Evolutionary conservation across 768 basidiomycete species (phyloP).

Genomic region (Termitomyces sp.): DNA sequence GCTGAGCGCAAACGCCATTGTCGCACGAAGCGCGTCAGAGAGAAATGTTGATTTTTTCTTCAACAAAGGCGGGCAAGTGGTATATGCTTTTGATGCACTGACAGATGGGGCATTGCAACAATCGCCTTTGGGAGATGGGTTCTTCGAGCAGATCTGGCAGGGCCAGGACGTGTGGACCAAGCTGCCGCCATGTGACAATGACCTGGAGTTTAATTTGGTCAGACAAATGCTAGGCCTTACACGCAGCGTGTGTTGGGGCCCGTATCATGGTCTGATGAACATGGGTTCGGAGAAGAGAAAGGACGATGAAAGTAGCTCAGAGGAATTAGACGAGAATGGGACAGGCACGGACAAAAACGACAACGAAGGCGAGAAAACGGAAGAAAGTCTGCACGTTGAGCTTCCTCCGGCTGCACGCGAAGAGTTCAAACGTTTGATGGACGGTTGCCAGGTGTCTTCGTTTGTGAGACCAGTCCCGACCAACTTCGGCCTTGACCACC

Average conservation of each 20-base stretch:
- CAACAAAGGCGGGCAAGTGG: constrained; percentile 19
- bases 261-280: not conserved
- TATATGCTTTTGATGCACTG: constrained; percentile 23
- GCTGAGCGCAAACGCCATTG: not conserved
- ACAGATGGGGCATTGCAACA: constrained; percentile 19
- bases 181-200: constrained; percentile 18
- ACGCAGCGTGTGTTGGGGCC: constrained; percentile 14
- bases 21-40: not conserved
- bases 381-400: not conserved
- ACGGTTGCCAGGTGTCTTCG: not conserved
- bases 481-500: not conserved
- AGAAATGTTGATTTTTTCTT: constrained; percentile 12
- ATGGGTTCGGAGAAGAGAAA: not conserved
- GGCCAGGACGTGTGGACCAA: constrained; percentile 14
- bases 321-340: not conserved
- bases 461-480: not conserved
- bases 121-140: constrained; percentile 19
- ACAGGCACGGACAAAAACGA: not conserved
- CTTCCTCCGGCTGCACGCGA: not conserved
- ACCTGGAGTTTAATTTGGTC: constrained; percentile 23
- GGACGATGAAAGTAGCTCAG: not conserved
- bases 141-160: constrained; percentile 15
- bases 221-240: constrained; percentile 20
- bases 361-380: not conserved
- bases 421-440: constrained; percentile 2